phyloP scores from a whole-genome alignment of 139 green algal genomes.

The Chlorella sp. region DNA sequence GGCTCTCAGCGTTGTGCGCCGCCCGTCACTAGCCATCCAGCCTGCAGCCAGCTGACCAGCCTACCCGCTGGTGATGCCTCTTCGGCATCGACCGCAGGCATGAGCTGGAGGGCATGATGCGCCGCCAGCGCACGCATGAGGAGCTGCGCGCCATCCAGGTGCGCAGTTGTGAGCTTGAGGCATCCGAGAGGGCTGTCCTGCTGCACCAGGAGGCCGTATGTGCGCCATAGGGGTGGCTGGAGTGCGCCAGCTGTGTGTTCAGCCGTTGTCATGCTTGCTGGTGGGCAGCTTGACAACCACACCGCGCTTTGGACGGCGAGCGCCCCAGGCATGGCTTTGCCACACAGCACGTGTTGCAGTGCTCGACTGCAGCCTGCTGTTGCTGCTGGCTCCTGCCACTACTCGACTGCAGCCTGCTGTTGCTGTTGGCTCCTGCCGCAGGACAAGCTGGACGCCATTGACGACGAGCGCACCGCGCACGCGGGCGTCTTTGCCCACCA shows the following conservation, averaged over 20 bases:
- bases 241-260: not conserved
- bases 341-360: too few relatives aligned
- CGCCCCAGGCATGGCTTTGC: too few relatives aligned
- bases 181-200: too few relatives aligned
- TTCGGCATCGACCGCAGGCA: too few relatives aligned
- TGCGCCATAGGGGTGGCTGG: too few relatives aligned
- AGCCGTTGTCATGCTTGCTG: not conserved
- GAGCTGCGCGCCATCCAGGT: conserved; percentile 16
- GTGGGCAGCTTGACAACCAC: too few relatives aligned
- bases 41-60: too few relatives aligned
- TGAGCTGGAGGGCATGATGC: not conserved
- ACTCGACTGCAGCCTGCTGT: not conserved
- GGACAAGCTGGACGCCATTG: conserved; percentile 23
- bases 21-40: too few relatives aligned
- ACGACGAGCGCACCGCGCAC: conserved; percentile 26
- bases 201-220: too few relatives aligned
- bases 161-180: not conserved
- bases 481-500: conserved; percentile 17
- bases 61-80: too few relatives aligned
- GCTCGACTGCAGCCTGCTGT: not conserved
- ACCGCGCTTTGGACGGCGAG: too few relatives aligned
- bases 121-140: not conserved
- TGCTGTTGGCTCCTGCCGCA: not conserved
- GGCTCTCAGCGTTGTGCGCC: too few relatives aligned
- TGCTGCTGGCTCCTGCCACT: not conserved